phyloP scores from a whole-genome alignment of 2,329 filamentous ascomycete species.

The Pseudogymnoascus verrucosus region DNA sequence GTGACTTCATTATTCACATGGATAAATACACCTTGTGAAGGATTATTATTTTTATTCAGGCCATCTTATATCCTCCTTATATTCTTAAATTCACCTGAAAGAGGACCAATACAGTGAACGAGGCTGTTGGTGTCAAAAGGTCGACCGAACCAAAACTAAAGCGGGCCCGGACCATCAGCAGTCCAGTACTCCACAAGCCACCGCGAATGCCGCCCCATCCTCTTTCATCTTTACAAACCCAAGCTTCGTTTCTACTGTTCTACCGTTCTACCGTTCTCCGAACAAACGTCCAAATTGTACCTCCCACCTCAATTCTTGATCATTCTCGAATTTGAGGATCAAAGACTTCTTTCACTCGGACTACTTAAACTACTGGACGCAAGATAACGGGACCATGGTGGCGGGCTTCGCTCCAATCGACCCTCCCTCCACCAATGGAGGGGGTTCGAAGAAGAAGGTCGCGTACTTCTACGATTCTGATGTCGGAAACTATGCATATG shows the following conservation, averaged over 20 bases:
- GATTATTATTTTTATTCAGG: not conserved
- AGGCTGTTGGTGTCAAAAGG: not conserved
- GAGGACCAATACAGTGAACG: not conserved
- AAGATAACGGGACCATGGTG: constrained; percentile 17
- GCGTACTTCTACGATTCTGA: constrained; percentile 99
- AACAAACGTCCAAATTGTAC: not conserved
- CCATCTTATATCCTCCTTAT: not conserved
- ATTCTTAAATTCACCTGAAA: not conserved
- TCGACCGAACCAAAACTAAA: not conserved
- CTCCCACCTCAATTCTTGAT: not conserved
- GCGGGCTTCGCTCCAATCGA: constrained; percentile 44
- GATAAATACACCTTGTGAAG: not conserved
- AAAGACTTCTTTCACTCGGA: not conserved
- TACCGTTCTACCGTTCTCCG: not conserved
- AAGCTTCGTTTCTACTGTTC: not conserved
- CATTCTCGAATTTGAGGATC: not conserved
- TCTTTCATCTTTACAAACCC: constrained; percentile 7
- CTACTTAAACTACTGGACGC: not conserved
- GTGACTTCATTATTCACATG: not conserved
- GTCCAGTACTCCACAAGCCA: constrained; percentile 1
- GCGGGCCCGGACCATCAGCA: constrained; percentile 2
- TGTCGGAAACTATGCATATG: constrained; percentile 96
- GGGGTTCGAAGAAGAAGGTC: constrained; percentile 65
- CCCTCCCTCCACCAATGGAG: constrained; percentile 40
- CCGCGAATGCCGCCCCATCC: not conserved